Conservation (phyloP, 164 flowering plant species). For the Dillenia suffruticosa region DNA sequence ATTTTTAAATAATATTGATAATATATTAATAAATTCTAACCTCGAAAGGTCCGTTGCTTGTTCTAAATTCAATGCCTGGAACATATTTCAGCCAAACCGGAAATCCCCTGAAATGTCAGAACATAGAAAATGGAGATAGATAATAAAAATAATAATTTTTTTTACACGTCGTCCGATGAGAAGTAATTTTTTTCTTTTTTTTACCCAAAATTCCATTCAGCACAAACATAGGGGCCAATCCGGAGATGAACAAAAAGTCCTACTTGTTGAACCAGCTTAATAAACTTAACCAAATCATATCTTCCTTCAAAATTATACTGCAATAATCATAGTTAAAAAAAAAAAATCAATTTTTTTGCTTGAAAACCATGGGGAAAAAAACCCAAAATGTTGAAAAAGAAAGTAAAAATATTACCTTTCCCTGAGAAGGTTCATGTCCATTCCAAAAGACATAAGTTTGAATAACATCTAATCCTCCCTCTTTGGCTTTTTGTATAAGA, state of each 20-base stretch:
- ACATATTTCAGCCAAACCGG: conserved; percentile 61
- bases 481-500: conserved; percentile 76
- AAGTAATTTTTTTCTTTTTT: background rate
- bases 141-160: too few species aligned
- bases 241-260: conserved; percentile 82
- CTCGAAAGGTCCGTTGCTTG: conserved; percentile 55
- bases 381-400: background rate
- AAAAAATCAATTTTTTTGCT: background rate
- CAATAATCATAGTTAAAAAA: background rate
- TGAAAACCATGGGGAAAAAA: background rate
- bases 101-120: conserved; percentile 35
- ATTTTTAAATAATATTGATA: too few species aligned
- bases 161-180: too few species aligned
- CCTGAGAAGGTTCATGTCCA: conserved; percentile 81
- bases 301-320: conserved; percentile 79
- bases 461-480: conserved; percentile 79
- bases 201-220: conserved; percentile 90
- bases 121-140: too few species aligned
- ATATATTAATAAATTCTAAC: conserved; percentile 10
- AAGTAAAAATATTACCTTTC: conserved; percentile 36
- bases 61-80: conserved; percentile 49
- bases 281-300: conserved; percentile 68
- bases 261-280: conserved; percentile 68
- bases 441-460: conserved; percentile 88
- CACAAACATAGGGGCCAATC: conserved; percentile 82